Percentiles rank a stretch among this genome's conserved stretches.
These are phyloP conservation scores for Postia placenta DNA, from an alignment of 768 basidiomycete species.

Conservation along the genomic window DNA sequence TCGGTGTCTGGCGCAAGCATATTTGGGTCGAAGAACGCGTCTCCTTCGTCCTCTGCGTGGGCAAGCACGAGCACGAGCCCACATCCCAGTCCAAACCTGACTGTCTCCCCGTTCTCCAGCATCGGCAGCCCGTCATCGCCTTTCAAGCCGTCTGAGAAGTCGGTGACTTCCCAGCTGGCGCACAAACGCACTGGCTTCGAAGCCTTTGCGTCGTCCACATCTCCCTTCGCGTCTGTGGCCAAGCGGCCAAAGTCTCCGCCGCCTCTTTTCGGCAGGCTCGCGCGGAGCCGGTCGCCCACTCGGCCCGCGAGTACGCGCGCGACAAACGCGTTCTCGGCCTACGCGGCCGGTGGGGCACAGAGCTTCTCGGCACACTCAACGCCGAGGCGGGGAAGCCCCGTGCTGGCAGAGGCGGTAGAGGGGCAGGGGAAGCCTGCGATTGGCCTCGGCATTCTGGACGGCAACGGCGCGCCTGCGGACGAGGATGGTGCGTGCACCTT, in stretches of 20 bases:
- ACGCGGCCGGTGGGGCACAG: constrained; percentile 43
- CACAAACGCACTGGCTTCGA: constrained; percentile 52
- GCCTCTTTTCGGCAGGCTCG: constrained; percentile 17
- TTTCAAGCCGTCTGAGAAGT: constrained; percentile 3
- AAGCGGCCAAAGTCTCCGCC: constrained; percentile 51
- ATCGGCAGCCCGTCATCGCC: constrained; percentile 1
- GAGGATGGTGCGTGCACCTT: constrained; percentile 32
- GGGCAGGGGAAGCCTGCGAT: constrained; percentile 8
- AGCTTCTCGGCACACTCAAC: constrained; percentile 39
- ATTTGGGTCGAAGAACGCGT: constrained; percentile 30
- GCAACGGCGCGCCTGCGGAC: constrained; percentile 20
- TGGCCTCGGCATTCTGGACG: constrained; percentile 6
- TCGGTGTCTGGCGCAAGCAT: constrained; percentile 63
- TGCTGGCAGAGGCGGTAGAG: constrained; percentile 15
- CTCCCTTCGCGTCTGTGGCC: constrained; percentile 41
- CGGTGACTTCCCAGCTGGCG: background rate
- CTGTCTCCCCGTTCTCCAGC: constrained; percentile 11
- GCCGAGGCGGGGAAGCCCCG: constrained; percentile 37
- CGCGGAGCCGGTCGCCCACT: constrained; percentile 52
- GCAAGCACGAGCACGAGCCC: constrained; percentile 11
- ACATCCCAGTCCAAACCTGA: constrained; percentile 6
- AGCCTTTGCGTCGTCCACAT: constrained; percentile 45
- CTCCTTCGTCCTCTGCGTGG: constrained; percentile 21
- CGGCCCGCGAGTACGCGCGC: constrained; percentile 30
- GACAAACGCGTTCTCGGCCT: constrained; percentile 49